Base-by-base conservation (phyloP, 257 asterid species). In the Mitragyna speciosa region DNA sequence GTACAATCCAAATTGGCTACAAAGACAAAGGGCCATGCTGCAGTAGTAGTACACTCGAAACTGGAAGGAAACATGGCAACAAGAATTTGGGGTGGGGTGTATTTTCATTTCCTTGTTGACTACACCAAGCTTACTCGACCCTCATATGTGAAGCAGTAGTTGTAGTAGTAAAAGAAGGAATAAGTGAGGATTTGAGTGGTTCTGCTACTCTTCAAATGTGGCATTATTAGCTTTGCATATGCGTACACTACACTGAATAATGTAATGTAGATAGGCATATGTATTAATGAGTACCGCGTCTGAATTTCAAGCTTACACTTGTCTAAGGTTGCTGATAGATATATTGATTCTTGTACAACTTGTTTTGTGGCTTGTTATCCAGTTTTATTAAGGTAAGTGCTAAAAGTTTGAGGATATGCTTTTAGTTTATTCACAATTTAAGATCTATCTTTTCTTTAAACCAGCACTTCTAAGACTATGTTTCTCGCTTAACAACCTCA, bases 121-220 rank as follows among this genome's bases (percentile, higher is more conserved):
- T 85, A 85, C 26, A 64, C 51, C 54, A 67, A 58, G 73, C 78
- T 70, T 76, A 76, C 61, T 79, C 79, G 83, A 75, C 82, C 78
- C 73, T 75, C 78, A 70, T 73, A 69, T 47, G 54, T 59, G 75
- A 49, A 39, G 75, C 17, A 58, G 82, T 84, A 84, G 90, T 86
- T 86, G 91, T 47, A 81, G 80, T 86, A 86, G 89, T 85, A 89
- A 85, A 85, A 82, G 78, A 78, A 65, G 78, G 79, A 87, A 89
- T 89, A 80, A 89, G 90, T 89, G 83, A 81, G 69, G 70, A 30
- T 72, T 86, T 87, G 88, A 89, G 88, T 87, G 88, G 80, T 10
- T 63, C 39, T 79, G 64, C 79, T 81, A 73, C 76, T 80, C 85
- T 87, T 89, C 90, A 85, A 83, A 73, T 31, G 20, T 56, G 78